A percentile compares a stretch with the other conserved stretches of the same genome.
phyloP scores from a whole-genome alignment of 495 filamentous ascomycete species.

The Recurvomyces mirabilis region DNA sequence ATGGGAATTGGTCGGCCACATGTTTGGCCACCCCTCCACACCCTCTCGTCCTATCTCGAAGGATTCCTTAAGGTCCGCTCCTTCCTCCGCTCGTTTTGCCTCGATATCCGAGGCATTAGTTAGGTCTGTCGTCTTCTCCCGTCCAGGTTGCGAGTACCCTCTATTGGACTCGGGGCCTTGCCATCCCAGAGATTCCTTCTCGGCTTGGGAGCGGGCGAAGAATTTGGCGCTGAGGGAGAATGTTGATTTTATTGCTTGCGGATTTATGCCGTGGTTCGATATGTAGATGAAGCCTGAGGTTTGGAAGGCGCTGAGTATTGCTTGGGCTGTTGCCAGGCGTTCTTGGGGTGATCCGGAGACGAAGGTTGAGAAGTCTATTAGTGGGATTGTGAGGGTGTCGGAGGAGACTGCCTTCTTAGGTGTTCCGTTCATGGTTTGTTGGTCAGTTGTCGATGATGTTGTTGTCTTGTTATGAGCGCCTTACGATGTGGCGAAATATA shows the following conservation, averaged over 20 bases:
- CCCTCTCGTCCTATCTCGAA: constrained; percentile 74
- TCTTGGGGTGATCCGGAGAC: constrained; percentile 50
- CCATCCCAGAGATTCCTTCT: constrained; percentile 50
- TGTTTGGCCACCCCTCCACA: constrained; percentile 57
- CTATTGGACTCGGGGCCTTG: constrained; percentile 31
- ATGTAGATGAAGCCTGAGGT: constrained; percentile 87
- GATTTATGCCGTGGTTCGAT: constrained; percentile 60
- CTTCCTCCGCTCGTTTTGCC: constrained; percentile 40
- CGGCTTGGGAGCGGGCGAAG: constrained; percentile 56
- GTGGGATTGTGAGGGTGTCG: constrained; percentile 24
- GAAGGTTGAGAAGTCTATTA: constrained; percentile 78
- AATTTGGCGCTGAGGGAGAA: constrained; percentile 66
- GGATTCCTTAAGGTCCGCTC: constrained; percentile 72
- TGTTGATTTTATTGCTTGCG: constrained; percentile 37
- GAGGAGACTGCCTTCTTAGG: constrained; percentile 15
- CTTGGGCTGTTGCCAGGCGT: constrained; percentile 53
- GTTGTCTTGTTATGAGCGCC: too few relatives aligned
- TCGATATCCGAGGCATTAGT: constrained; percentile 48
- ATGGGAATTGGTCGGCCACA: constrained; percentile 62
- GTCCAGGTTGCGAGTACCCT: constrained; percentile 64
- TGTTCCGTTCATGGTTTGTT: background rate
- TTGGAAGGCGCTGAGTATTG: constrained; percentile 70
- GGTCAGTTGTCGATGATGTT: too few relatives aligned
- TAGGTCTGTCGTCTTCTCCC: constrained; percentile 62
- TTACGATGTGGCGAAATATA: too few relatives aligned